Base-by-base conservation (phyloP, 805 yeast genomes). In the Suhomyces tanzawaensis region DNA sequence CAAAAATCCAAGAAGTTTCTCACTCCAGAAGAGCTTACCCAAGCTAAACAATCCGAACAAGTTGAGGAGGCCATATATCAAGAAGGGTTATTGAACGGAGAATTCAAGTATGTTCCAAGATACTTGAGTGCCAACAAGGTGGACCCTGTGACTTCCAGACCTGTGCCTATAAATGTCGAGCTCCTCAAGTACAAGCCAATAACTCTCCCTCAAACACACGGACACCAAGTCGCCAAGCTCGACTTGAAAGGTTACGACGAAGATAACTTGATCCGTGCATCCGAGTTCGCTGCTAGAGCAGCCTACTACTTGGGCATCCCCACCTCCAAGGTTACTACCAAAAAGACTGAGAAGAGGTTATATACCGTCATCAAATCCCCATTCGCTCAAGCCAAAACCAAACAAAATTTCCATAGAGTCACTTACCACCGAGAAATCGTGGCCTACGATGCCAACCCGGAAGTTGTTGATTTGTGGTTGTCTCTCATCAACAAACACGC, bases 351-450 rank as follows among this genome's bases (percentile, higher is more conserved):
- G 57, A 77, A 81, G 51, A 85, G 91, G 62, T 77, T 89, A 50
- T 91, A 96, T 87, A 93, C 99, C 0, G 96, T 93, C 30, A 89
- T 84, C 53, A 78, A 82, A 59, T 81, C 96, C 3, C 97, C 97
- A 1, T 93, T 93, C 60, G 96, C 85, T 15, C 93, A 87, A 56
- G 95, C 97, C 36, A 90, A 89, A 60, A 76, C 93, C 7, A 93
- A 93, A 66, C 95, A 91, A 68, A 93, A 91, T 71, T 93, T 85
- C 65, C 85, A 86, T 68, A 81, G 98, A 68, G 74, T 77, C 34
- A 93, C 98, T 1, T 85, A 79, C 60, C 79, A 82, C 51, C 78
- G 95, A 45, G 60, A 76, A 43, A 70, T 93, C 47, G 74, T 72
- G 48, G 85, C 88, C 19, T 89, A 78, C 73, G 98, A 93, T 60